Evolutionary conservation across 441 rosid species (phyloP).

Genomic region (Sinapis alba): DNA sequence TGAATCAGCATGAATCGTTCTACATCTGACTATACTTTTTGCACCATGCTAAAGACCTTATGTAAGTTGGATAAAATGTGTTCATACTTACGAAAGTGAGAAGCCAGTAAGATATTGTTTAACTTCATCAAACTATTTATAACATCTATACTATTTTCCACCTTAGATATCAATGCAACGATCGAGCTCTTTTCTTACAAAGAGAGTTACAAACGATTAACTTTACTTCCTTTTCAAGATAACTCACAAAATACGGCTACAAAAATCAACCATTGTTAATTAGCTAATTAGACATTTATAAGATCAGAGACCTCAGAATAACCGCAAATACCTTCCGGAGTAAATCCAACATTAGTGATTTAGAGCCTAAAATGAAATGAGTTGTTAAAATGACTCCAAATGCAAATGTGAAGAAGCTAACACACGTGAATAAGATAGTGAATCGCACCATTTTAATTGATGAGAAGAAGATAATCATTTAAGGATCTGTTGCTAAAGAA

Average conservation of each 20-base stretch:
- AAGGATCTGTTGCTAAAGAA: no score
- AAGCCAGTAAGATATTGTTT: background rate
- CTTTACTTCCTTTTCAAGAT: background rate
- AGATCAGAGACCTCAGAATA: background rate
- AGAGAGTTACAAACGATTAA: background rate
- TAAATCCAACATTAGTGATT: background rate
- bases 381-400: background rate
- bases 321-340: background rate
- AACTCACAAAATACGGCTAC: background rate
- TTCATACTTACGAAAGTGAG: background rate
- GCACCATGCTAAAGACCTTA: no score
- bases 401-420: background rate
- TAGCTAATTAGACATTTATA: background rate
- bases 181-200: background rate
- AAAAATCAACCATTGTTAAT: background rate
- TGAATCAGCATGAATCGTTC: no score
- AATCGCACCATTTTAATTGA: constrained; percentile 13
- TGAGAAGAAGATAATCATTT: background rate
- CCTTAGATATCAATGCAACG: background rate
- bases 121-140: background rate
- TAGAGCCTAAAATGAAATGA: background rate
- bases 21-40: no score
- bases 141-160: background rate
- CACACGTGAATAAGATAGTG: constrained; percentile 21
- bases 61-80: background rate